Conservation (phyloP, 2,329 filamentous ascomycete genomes). For the Aspergillus bombycis region DNA sequence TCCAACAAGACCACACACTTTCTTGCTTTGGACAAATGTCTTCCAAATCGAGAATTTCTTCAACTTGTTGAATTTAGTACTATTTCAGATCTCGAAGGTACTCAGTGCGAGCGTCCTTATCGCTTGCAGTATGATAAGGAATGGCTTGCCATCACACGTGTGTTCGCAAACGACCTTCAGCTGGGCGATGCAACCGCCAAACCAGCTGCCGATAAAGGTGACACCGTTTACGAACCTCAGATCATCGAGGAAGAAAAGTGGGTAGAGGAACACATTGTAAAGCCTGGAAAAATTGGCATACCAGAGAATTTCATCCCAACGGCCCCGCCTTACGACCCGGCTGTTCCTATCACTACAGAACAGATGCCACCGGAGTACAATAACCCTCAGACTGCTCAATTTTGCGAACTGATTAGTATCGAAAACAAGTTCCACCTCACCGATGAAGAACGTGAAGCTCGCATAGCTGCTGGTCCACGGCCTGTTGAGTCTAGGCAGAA, state of each 20-base stretch:
- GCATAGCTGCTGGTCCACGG: slow-evolving; percentile 62
- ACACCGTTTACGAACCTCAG: slow-evolving; percentile 67
- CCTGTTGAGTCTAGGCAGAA: slow-evolving; percentile 31
- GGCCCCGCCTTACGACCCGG: slow-evolving; percentile 69
- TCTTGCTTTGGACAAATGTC: slow-evolving; percentile 88
- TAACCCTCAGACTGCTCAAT: slow-evolving; percentile 81
- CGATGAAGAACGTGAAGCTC: slow-evolving; percentile 68
- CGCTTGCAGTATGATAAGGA: slow-evolving; percentile 83
- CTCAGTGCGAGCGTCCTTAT: slow-evolving; percentile 50
- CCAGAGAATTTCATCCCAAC: slow-evolving; percentile 78
- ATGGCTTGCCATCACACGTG: slow-evolving; percentile 91
- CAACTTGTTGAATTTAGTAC: slow-evolving; percentile 71
- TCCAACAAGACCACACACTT: slow-evolving; percentile 80
- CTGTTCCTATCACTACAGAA: slow-evolving; percentile 59
- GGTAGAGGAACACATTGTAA: slow-evolving; percentile 76
- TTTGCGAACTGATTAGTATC: slow-evolving; percentile 78
- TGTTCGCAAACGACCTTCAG: slow-evolving; percentile 68
- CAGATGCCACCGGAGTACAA: slow-evolving; percentile 78
- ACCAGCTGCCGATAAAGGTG: slow-evolving; percentile 65
- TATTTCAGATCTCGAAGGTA: slow-evolving; percentile 38
- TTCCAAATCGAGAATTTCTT: slow-evolving; percentile 77
- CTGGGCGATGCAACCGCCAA: slow-evolving; percentile 63
- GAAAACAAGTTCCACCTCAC: slow-evolving; percentile 74
- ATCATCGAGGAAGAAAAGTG: slow-evolving; percentile 75
- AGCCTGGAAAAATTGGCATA: slow-evolving; percentile 64